Conservation (phyloP, 1,284 basidiomycete genomes). For the Leucoagaricus sp. region DNA sequence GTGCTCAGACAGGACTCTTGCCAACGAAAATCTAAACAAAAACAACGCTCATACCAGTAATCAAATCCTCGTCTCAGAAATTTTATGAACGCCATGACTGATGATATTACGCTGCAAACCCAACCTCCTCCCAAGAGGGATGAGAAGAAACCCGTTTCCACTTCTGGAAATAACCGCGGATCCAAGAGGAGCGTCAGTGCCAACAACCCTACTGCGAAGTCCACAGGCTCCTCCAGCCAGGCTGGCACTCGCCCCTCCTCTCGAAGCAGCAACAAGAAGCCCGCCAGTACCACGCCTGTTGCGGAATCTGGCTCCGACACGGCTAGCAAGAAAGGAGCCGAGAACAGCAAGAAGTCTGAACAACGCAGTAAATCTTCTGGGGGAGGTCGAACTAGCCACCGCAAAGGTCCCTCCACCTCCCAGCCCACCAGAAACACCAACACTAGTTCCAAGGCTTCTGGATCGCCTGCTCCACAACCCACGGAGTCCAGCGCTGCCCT, state of each 20-base stretch:
- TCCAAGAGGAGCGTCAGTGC: constrained; percentile 54
- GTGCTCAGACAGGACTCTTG: constrained; percentile 27
- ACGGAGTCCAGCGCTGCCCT: constrained; percentile 70
- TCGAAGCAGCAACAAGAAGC: constrained; percentile 63
- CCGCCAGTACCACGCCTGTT: constrained; percentile 32
- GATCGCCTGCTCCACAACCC: constrained; percentile 42
- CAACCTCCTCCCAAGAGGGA: constrained; percentile 63
- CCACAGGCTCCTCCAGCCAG: constrained; percentile 38
- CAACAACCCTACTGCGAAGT: constrained; percentile 50
- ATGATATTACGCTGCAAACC: constrained; percentile 64
- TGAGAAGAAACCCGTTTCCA: constrained; percentile 58
- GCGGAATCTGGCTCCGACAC: constrained; percentile 71
- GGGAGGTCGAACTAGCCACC: constrained; percentile 49
- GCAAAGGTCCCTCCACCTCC: constrained; percentile 57
- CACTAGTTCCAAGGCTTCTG: constrained; percentile 51
- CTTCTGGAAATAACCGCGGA: constrained; percentile 46
- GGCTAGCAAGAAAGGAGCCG: constrained; percentile 55
- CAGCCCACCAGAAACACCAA: constrained; percentile 50
- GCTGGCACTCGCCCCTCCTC: constrained; percentile 59
- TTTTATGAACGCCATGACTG: constrained; percentile 84
- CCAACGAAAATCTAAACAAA: constrained; percentile 45
- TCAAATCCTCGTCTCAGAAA: constrained; percentile 43
- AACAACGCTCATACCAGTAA: constrained; percentile 40
- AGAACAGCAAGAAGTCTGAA: constrained; percentile 55
- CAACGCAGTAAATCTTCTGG: constrained; percentile 44